Base-by-base conservation (phyloP, 2,329 filamentous ascomycete species). In the Sordariomycetes sp. region DNA sequence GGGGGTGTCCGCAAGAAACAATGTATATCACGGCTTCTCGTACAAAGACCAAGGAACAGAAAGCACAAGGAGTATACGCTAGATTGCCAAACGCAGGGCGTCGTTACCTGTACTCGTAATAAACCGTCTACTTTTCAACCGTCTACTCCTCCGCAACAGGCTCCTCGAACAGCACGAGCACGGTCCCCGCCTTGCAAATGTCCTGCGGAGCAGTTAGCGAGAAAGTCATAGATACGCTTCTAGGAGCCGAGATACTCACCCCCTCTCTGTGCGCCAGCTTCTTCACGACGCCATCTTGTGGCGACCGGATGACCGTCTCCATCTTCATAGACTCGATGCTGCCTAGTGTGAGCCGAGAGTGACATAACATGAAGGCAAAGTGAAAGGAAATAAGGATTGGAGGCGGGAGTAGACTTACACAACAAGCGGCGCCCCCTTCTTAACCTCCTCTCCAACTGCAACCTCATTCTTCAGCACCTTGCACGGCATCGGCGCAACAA, bases 401-500 rank as follows among this genome's bases (percentile, higher is more conserved):
- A 6, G 2, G 13, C 24, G 35, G 17, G 52, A 34, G 48, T 4
- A 6, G 10, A 76, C 81, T 77, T 69, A 85, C 74, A 97, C 90
- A 13, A 97, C 89, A 59, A 99, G 74, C 7, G 90, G 84, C 58
- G 92, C 84, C 52, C 92, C 91, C 73, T 92, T 95, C 67, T 84
- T 84, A 17, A 99, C 94, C 53, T 71, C 72, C 61, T 95, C 83
- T 0, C 94, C 94, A 63, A 90, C 90, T 32, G 78, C 73, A 0
- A 96, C 90, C 69, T 96, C 89, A 53, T 96, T 94, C 62, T 89
- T 84, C 60, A 99, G 73, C 28, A 99, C 86, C 74, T 97, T 97
- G 73, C 94, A 97, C 1, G 94, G 94, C 94, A 99, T 99, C 0
- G 94, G 94, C 24, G 94, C 90, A 25, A 89, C 78, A 1, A 97